Evolutionary conservation across 75 land plant genomes (phyloP), one percentile per base, ranked within the genome.

Genomic region (Sequoia sempervirens): DNA sequence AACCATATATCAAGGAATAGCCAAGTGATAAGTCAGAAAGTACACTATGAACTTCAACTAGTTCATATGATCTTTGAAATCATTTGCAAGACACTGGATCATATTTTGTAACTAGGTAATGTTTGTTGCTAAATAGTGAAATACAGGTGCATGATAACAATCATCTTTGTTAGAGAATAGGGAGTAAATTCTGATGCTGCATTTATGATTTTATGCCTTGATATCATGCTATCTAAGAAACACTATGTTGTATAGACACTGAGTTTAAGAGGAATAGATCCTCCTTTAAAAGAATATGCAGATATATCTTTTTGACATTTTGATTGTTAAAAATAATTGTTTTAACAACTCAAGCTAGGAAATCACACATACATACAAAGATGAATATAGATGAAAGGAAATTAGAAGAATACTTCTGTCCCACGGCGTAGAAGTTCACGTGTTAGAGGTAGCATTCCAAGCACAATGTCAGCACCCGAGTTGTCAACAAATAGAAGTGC

Each of bases 401-500:
- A 17, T 20, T 20, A 20, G 7, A 72, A 82, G 47, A 86, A 78
- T 85, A 96, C 98, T 90, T 97, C 99, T 83, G 98, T 97, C 80
- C 99, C 99, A 87, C 92, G 93, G 82, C 99, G 88, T 37, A 97
- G 93, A 40, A 97, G 93, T 86, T 97, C 99, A 13, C 99, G 86
- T 70, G 99, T 96, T 14, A 97, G 87, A 36, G 99, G 99, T 66
- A 97, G 89, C 98, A 97, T 97, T 36, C 99, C 99, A 41, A 97
- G 91, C 64, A 97, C 94, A 86, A 96, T 68, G 86, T 97, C 99
- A 83, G 99, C 98, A 86, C 99, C 99, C 17, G 99, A 94, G 85
- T 97, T 97, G 90, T 97, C 99, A 45, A 97, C 99, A 93, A 97
- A 97, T 9, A 97, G 90, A 76, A 97, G 87, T 10, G 99, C 99